phyloP scores from a whole-genome alignment of 257 asterid genomes.

The Solanum tarijense region DNA sequence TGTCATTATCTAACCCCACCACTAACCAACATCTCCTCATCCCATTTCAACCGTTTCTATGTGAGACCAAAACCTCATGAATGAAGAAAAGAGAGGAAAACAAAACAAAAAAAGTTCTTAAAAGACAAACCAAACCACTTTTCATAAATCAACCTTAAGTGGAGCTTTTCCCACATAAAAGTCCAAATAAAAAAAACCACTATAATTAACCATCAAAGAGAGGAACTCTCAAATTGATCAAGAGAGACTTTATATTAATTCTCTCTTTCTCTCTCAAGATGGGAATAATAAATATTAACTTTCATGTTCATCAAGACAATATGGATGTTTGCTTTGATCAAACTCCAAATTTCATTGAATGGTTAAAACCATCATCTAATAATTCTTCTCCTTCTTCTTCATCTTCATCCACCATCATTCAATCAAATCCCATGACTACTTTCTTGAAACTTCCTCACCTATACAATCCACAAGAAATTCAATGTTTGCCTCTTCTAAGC shows the following conservation, averaged over 20 bases:
- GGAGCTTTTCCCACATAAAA: constrained; percentile 30
- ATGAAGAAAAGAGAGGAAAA: constrained; percentile 4
- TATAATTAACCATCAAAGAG: neutral
- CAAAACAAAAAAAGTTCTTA: constrained; percentile 14
- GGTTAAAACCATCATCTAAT: constrained; percentile 46
- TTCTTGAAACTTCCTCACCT: constrained; percentile 39
- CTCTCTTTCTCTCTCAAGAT: constrained; percentile 9
- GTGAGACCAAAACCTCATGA: neutral
- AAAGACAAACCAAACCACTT: constrained; percentile 55
- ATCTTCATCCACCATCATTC: constrained; percentile 12
- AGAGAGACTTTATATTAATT: constrained; percentile 6
- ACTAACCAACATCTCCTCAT: constrained; percentile 13
- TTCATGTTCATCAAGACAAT: constrained; percentile 22
- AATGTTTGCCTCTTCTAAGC: constrained; percentile 76
- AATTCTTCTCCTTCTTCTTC: neutral
- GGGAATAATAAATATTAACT: constrained; percentile 17
- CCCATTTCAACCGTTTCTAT: neutral
- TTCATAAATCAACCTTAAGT: constrained; percentile 31
- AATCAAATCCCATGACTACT: constrained; percentile 22
- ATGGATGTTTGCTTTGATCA: constrained; percentile 30
- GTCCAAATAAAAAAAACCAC: neutral
- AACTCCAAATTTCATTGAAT: constrained; percentile 44
- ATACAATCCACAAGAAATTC: constrained; percentile 23
- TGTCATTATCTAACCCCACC: constrained; percentile 64
- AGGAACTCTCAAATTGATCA: neutral